Conservation (phyloP, 2,329 filamentous ascomycete genomes). For the Penicillium crustosum region DNA sequence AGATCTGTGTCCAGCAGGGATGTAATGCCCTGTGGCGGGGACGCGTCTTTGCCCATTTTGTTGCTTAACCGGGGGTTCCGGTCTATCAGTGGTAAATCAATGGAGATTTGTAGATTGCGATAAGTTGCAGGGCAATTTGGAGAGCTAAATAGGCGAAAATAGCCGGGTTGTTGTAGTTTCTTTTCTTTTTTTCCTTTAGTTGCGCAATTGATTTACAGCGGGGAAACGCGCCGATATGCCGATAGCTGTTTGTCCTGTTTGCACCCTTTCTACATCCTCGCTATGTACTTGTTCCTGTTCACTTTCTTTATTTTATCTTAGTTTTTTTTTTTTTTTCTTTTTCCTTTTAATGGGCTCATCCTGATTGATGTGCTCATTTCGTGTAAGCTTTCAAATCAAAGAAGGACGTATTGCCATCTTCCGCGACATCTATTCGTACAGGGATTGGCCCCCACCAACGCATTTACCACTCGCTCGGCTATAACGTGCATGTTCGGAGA, state of each 20-base stretch:
- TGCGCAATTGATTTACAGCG: constrained; percentile 2
- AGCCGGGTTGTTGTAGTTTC: not conserved
- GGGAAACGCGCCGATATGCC: constrained; percentile 7
- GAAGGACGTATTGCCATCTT: not conserved
- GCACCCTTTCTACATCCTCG: not conserved
- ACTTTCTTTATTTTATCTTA: not conserved
- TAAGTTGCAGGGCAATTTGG: not conserved
- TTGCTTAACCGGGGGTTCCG: constrained; percentile 6
- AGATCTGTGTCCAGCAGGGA: constrained; percentile 82
- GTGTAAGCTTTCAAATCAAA: not conserved
- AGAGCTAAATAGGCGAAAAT: not conserved
- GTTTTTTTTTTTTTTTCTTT: no score
- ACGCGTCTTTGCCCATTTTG: constrained; percentile 32
- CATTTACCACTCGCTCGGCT: not conserved
- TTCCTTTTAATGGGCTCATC: not conserved
- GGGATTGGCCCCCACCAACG: not conserved
- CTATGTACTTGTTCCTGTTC: not conserved
- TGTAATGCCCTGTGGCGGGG: constrained; percentile 67
- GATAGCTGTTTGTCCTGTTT: constrained; percentile 10
- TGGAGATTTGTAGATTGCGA: not conserved
- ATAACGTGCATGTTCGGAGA: not conserved
- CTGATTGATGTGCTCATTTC: not conserved
- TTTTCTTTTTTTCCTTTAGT: not conserved
- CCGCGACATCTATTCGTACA: not conserved
- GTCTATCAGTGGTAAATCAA: constrained; percentile 2